These are phyloP conservation scores for Debaryomyces robertsiae DNA, from an alignment of 1,139 yeast species.

Conservation along the genomic window DNA sequence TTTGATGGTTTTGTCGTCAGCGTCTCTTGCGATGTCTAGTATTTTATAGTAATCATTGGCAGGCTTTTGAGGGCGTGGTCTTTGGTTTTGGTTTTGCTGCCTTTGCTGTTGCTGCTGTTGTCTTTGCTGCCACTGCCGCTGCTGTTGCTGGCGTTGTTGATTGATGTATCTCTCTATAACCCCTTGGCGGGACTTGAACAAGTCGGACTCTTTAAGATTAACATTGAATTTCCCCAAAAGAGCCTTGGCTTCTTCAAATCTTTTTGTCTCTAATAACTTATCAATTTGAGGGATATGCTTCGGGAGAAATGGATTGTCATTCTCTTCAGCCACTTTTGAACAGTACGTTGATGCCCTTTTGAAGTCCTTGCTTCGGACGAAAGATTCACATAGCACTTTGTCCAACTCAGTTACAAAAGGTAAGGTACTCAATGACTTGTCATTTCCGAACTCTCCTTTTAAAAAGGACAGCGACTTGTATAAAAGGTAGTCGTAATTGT, in stretches of 20 bases:
- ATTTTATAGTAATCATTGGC: conserved; percentile 81
- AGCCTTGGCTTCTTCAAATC: conserved; percentile 42
- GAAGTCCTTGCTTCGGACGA: conserved; percentile 33
- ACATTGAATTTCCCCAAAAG: conserved; percentile 34
- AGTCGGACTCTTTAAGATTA: conserved; percentile 42
- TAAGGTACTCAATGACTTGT: conserved; percentile 13
- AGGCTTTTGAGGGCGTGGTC: conserved; percentile 40
- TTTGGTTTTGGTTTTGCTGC: conserved; percentile 41
- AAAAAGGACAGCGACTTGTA: conserved; percentile 25
- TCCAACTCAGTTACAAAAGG: conserved; percentile 36
- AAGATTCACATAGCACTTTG: conserved; percentile 51
- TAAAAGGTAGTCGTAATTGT: conserved; percentile 38
- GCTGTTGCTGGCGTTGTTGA: conserved; percentile 36
- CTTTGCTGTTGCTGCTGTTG: conserved; percentile 47
- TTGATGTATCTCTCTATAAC: conserved; percentile 25
- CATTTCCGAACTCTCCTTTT: conserved; percentile 17
- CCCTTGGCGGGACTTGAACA: conserved; percentile 34
- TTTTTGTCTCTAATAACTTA: conserved; percentile 38
- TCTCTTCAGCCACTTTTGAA: conserved; percentile 30
- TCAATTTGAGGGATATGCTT: conserved; percentile 50
- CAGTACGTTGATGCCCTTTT: conserved; percentile 39
- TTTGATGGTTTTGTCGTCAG: conserved; percentile 73
- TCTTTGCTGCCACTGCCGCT: conserved; percentile 55
- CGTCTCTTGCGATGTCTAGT: conserved; percentile 66
- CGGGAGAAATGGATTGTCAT: conserved; percentile 42